Conservation (phyloP, 2,329 filamentous ascomycete genomes). For the Xylaria polymorpha region DNA sequence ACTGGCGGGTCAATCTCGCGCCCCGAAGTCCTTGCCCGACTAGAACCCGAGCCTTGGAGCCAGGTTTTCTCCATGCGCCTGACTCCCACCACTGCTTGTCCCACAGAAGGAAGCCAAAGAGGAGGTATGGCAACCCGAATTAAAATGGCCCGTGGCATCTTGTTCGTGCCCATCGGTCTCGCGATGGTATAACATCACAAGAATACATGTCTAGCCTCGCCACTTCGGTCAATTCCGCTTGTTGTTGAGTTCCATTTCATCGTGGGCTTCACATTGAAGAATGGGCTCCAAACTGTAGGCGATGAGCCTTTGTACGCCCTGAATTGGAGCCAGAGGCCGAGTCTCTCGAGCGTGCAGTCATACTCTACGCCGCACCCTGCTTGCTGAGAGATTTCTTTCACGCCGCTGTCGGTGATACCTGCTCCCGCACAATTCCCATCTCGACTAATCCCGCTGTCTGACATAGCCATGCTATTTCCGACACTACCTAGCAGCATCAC, state of each 20-base stretch:
- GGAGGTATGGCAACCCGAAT: background rate
- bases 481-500: background rate
- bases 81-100: constrained; percentile 8
- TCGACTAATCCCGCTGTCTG: constrained; percentile 14
- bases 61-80: constrained; percentile 16
- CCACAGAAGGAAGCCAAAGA: background rate
- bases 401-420: background rate
- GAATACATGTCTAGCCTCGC: constrained; percentile 21
- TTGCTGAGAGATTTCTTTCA: background rate
- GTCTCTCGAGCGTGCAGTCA: constrained; percentile 1
- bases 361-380: constrained; percentile 3
- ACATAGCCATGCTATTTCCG: constrained; percentile 29
- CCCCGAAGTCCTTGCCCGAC: constrained; percentile 37
- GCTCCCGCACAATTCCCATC: constrained; percentile 19
- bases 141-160: background rate
- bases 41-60: constrained; percentile 19
- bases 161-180: constrained; percentile 15
- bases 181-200: background rate
- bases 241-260: background rate
- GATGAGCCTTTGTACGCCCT: constrained; percentile 19
- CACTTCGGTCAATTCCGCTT: constrained; percentile 22
- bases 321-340: background rate
- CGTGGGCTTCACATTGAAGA: background rate
- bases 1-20: constrained; percentile 40
- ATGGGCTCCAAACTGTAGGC: background rate